Conservation (phyloP, 306 rosid genomes). For the Argentina anserina region DNA sequence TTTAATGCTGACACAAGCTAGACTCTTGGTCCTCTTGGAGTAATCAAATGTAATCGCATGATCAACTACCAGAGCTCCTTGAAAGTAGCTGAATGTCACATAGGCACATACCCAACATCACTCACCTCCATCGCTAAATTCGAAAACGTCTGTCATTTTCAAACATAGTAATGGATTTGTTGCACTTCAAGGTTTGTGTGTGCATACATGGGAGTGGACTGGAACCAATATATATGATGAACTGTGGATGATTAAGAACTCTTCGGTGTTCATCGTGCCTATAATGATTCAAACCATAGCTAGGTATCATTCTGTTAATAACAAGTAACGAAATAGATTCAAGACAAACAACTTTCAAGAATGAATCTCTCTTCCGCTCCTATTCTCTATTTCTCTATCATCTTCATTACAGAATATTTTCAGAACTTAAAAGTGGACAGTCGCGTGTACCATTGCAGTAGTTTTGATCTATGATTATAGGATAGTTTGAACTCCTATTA, state of each 20-base stretch:
- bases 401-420: neutral
- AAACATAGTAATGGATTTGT: neutral
- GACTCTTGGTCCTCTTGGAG: neutral
- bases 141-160: neutral
- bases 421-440: neutral
- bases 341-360: neutral
- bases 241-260: neutral
- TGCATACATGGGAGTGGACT: neutral
- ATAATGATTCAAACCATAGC: neutral
- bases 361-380: too few relatives aligned
- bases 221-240: too few relatives aligned
- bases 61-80: conserved; percentile 7
- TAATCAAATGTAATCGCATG: conserved; percentile 13
- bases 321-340: neutral
- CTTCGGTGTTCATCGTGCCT: neutral
- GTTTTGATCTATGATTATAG: conserved; percentile 18
- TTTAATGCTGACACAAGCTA: neutral
- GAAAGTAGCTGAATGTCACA: neutral
- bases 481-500: neutral
- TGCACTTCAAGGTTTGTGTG: neutral
- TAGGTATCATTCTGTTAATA: too few relatives aligned
- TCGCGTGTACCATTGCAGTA: neutral
- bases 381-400: too few relatives aligned
- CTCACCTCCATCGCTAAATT: conserved; percentile 1
- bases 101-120: too few relatives aligned